Evolutionary conservation across 306 rosid species (phyloP), one percentile per base, ranked within the genome.

Genomic region (Purshia tridentata): DNA sequence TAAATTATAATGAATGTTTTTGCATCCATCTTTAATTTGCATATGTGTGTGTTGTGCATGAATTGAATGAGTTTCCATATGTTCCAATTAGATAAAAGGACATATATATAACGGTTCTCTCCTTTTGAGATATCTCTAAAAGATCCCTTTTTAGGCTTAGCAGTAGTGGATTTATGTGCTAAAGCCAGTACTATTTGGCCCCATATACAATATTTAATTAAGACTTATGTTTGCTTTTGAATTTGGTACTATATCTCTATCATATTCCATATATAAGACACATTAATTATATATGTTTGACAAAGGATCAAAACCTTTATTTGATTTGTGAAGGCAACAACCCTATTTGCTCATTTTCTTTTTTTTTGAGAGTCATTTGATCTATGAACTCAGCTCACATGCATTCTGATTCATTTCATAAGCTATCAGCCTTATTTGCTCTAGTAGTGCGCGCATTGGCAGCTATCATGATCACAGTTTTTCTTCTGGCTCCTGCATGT

Each of bases 71-170:
- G 29, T 40, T n/a, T 84, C 78, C 90, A 46, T 78, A 81, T 49
- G 51, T 84, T 84, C 77, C 83, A 52, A 78, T 29, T 75, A 79
- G 79, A 79, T 66, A 65, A 81, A 84, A 77, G 81, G 88, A 84
- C 91, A 29, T 29, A 78, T 81, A 29, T 29, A 78, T 81, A 80
- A 86, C 86, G 86, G 77, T 75, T 76, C 82, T 69, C 81, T 80
- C 82, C 86, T 86, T 86, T 79, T 76, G 74, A 46, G 72, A 83
- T 83, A 79, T 90, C 80, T 18, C 91, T 77, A 81, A 86, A 90
- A 83, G 90, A 71, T 78, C 83, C 81, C 75, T 83, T 81, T 78
- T 72, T 29, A 57, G 69, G 64, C 60, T 35, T 56, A 44, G 6
- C 66, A 55, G 53, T 22, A 22, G 54, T 57, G 45, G 66, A 22